Evolutionary conservation across 495 filamentous ascomycete genomes (phyloP), one percentile per base, ranked within the genome.

Genomic region (Pyronema omphalodes): DNA sequence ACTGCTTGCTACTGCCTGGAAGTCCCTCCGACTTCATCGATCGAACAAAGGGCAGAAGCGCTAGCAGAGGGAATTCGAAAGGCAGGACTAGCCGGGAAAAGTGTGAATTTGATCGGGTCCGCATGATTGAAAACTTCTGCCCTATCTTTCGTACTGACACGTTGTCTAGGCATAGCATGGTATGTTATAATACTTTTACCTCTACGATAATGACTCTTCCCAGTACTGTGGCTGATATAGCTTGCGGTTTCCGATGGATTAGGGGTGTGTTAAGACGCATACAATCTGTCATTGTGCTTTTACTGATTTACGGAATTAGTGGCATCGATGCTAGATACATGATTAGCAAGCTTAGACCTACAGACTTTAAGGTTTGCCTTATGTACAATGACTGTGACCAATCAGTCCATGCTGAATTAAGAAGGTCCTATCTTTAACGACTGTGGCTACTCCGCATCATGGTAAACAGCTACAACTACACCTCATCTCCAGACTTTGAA

Each of bases 301-400:
- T 46, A 15, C 52, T 29, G 7, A 39, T 35, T n/a, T 37, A 40
- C 64, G 69, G 52, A 70, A 56, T 3, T 58, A 83, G 89, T 34
- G 91, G 91, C 3, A 75, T 95, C 43, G 91, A 94, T 68, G 80
- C 86, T 9, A 76, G 89, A 63, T 93, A 93, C 66, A 93, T 95
- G 86, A 84, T 95, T 58, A 88, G 83, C 51, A 74, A 72, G 43
- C 71, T 94, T 11, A 75, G 75, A 50, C 88, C 84, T 6, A 70
- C 73, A 4, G 74, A 80, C 35, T 82, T 91, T 45, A 76, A 81
- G 33, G 72, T 74, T 56, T 59, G 36, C 45, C 36, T 40, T 43
- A 37, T n/a, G 34, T 18, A 36, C 35, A 44, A 35, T 29, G 23
- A 29, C 23, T 29, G 23, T 29, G 23, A 29, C 23, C 23, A 29